phyloP scores from a whole-genome alignment of 2,329 filamentous ascomycete species.

The Phoma sp. region DNA sequence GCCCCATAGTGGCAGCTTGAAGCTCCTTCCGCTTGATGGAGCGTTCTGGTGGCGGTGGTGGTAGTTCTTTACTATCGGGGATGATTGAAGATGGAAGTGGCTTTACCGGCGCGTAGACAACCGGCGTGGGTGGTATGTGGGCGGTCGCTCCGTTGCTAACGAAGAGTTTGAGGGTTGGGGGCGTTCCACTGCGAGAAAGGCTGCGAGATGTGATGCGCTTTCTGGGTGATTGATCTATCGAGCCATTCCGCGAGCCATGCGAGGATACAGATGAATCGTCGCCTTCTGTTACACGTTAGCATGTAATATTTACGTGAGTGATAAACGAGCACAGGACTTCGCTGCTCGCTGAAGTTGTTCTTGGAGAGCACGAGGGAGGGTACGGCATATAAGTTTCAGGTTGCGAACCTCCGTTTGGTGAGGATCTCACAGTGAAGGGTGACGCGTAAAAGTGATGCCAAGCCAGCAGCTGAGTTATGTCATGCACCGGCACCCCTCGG shows the following conservation, averaged over 20 bases:
- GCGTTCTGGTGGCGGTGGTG: conserved; percentile 47
- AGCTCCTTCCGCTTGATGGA: conserved; percentile 31
- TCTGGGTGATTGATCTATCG: conserved; percentile 30
- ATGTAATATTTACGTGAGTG: not conserved
- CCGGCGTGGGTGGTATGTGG: conserved; percentile 35
- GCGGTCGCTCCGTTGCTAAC: conserved; percentile 51
- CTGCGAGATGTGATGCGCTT: conserved; percentile 41
- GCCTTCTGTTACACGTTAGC: conserved; percentile 27
- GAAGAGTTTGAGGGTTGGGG: conserved; percentile 43
- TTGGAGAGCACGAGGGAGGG: too few species aligned
- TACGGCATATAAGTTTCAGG: too few species aligned
- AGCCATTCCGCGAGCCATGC: conserved; percentile 26
- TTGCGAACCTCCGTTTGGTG: not conserved
- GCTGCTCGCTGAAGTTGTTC: not conserved
- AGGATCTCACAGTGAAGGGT: not conserved
- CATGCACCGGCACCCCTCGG: conserved; percentile 6
- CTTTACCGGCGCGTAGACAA: conserved; percentile 9
- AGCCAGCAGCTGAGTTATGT: conserved; percentile 1
- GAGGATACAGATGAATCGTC: conserved; percentile 23
- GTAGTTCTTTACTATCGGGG: conserved; percentile 36
- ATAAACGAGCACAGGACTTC: not conserved
- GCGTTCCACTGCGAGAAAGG: conserved; percentile 45
- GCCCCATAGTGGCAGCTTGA: conserved; percentile 29
- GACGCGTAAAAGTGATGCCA: conserved; percentile 2
- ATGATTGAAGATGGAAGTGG: conserved; percentile 17